Conservation (phyloP, 257 asterid species). For the Solanum pimpinellifolium region DNA sequence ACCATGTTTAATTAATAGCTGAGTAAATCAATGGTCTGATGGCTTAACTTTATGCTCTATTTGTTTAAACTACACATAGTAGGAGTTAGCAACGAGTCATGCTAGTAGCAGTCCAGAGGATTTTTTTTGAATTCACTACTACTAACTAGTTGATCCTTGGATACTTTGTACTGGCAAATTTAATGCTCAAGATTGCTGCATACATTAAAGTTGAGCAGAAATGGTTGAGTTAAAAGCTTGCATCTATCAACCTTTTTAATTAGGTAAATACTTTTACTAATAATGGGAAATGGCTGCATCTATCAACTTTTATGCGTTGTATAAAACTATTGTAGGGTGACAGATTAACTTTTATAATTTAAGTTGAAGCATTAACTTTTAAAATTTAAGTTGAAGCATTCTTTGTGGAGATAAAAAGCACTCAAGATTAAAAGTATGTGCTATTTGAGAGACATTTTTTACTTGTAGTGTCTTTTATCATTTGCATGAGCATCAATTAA, state of each 20-base stretch:
- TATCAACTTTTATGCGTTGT: background rate
- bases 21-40: background rate
- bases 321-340: background rate
- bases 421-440: background rate
- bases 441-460: background rate
- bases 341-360: background rate
- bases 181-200: background rate
- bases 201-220: background rate
- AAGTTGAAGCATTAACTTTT: background rate
- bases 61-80: background rate
- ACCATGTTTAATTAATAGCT: background rate
- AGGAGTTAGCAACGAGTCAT: background rate
- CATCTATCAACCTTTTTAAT: background rate
- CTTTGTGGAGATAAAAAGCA: background rate
- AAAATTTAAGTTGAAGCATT: background rate
- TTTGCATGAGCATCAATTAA: background rate
- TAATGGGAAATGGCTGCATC: background rate
- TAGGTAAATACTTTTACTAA: background rate
- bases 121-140: background rate
- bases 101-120: background rate
- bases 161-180: background rate
- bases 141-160: background rate
- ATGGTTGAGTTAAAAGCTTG: background rate
- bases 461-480: background rate
- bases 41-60: background rate